Conservation (phyloP, 768 basidiomycete species). For the Auricularia sp. region DNA sequence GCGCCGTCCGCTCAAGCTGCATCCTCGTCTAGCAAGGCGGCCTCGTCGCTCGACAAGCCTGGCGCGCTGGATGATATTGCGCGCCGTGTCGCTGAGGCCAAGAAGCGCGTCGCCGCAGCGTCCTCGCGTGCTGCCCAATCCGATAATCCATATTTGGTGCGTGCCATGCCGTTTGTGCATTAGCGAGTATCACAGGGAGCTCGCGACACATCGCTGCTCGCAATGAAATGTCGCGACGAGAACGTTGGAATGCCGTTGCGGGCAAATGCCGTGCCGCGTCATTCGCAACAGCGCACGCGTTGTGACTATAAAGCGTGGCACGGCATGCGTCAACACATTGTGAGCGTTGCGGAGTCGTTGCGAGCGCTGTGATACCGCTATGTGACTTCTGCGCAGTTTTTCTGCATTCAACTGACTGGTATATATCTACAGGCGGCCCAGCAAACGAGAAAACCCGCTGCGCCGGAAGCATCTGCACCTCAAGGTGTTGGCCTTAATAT, state of each 20-base stretch:
- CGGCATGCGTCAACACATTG: too few relatives aligned
- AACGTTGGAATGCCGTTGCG: too few relatives aligned
- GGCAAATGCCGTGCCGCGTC: too few relatives aligned
- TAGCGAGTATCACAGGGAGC: too few relatives aligned
- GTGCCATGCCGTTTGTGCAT: conserved; percentile 12
- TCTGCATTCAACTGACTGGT: not conserved
- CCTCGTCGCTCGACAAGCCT: conserved; percentile 26
- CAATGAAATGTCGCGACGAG: too few relatives aligned
- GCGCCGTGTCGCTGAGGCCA: conserved; percentile 73
- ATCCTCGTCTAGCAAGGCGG: conserved; percentile 8
- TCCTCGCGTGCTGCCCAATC: conserved; percentile 65
- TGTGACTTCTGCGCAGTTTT: too few relatives aligned
- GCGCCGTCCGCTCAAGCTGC: conserved; percentile 17
- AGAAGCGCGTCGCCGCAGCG: conserved; percentile 72
- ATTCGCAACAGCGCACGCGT: too few relatives aligned
- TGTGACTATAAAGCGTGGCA: too few relatives aligned
- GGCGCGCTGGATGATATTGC: conserved; percentile 52
- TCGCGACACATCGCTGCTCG: too few relatives aligned
- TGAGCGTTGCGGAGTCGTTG: too few relatives aligned
- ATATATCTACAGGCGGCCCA: conserved; percentile 14
- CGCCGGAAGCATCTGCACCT: conserved; percentile 51
- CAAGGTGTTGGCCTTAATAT: conserved; percentile 81
- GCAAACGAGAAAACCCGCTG: conserved; percentile 41
- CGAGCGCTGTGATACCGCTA: too few relatives aligned
- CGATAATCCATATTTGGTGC: conserved; percentile 82